Evolutionary conservation across 2,329 filamentous ascomycete species (phyloP).

Genomic region (Zymoseptoria pseudotritici): DNA sequence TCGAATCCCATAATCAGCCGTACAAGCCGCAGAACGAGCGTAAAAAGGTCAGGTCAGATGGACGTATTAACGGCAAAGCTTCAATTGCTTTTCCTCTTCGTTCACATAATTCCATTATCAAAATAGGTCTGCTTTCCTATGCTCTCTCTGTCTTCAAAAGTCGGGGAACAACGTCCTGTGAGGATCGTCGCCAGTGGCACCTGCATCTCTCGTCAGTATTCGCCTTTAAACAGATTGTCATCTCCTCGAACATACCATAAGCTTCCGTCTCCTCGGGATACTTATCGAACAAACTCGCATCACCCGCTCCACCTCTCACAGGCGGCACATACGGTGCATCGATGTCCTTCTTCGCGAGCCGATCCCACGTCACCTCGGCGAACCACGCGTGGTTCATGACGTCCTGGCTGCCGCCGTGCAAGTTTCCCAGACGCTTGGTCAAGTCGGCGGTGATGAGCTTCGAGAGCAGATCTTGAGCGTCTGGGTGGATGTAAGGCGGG

Average conservation of each 20-base stretch:
- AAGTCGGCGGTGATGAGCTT: slow-evolving; percentile 90
- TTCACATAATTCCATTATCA: neutral
- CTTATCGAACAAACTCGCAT: slow-evolving; percentile 95
- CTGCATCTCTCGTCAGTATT: neutral
- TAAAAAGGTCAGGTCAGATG: neutral
- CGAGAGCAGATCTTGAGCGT: slow-evolving; percentile 86
- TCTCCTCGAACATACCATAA: slow-evolving; percentile 54
- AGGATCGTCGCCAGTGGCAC: neutral
- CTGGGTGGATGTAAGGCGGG: slow-evolving; percentile 87
- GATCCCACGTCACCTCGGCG: slow-evolving; percentile 94
- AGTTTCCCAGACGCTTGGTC: slow-evolving; percentile 88
- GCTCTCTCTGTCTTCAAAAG: neutral
- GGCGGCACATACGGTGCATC: slow-evolving; percentile 96
- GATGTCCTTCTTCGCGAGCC: slow-evolving; percentile 89
- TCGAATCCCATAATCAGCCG: neutral
- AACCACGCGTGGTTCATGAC: slow-evolving; percentile 98
- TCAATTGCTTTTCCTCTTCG: neutral
- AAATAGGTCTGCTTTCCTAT: neutral
- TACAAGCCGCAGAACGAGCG: neutral
- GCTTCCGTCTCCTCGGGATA: slow-evolving; percentile 95
- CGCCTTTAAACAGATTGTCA: neutral
- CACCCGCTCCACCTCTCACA: slow-evolving; percentile 84
- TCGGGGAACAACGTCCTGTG: neutral
- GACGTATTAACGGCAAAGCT: neutral
- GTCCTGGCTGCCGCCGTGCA: slow-evolving; percentile 83